A percentile compares a stretch with the other conserved stretches of the same genome.
phyloP scores from a whole-genome alignment of 2,329 filamentous ascomycete species.

The Fusarium sp. region DNA sequence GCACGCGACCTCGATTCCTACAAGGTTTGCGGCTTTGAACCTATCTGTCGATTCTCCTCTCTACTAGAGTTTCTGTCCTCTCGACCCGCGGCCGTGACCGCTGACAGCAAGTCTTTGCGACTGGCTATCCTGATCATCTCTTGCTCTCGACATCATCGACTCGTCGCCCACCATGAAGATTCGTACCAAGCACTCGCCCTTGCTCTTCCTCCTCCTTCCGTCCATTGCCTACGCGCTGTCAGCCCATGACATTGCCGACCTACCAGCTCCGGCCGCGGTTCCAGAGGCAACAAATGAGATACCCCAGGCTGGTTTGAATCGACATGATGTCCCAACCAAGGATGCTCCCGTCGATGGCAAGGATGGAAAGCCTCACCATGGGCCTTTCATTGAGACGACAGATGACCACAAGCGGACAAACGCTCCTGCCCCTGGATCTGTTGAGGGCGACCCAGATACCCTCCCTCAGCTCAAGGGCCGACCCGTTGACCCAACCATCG shows the following conservation, averaged over 20 bases:
- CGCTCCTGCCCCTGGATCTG: slow-evolving; percentile 31
- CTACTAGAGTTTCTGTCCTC: not conserved
- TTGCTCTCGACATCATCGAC: slow-evolving; percentile 6
- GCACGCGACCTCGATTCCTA: slow-evolving; percentile 31
- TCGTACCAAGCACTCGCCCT: slow-evolving; percentile 62
- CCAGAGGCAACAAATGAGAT: slow-evolving; percentile 43
- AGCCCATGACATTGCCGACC: slow-evolving; percentile 41
- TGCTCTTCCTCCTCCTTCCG: slow-evolving; percentile 71
- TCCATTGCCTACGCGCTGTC: slow-evolving; percentile 62
- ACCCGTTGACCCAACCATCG: slow-evolving; percentile 62
- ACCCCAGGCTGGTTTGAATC: slow-evolving; percentile 47
- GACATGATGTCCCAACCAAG: slow-evolving; percentile 64
- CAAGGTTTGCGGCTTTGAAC: slow-evolving; percentile 21
- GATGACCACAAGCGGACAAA: slow-evolving; percentile 40
- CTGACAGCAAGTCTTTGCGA: slow-evolving; percentile 16
- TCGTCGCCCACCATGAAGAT: slow-evolving; percentile 66
- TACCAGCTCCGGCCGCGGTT: slow-evolving; percentile 41
- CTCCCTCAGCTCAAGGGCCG: slow-evolving; percentile 61
- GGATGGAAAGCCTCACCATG: slow-evolving; percentile 92
- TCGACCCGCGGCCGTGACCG: slow-evolving; percentile 22
- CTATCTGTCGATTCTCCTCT: slow-evolving; percentile 1
- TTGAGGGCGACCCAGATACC: slow-evolving; percentile 50
- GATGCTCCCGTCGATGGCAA: slow-evolving; percentile 91
- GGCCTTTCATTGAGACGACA: slow-evolving; percentile 78
- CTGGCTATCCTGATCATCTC: slow-evolving; percentile 6